A percentile compares a stretch with the other conserved stretches of the same genome.
These are phyloP conservation scores for Paraphaeosphaeria minitans DNA, from an alignment of 2,329 filamentous ascomycete species.

Conservation along the genomic window DNA sequence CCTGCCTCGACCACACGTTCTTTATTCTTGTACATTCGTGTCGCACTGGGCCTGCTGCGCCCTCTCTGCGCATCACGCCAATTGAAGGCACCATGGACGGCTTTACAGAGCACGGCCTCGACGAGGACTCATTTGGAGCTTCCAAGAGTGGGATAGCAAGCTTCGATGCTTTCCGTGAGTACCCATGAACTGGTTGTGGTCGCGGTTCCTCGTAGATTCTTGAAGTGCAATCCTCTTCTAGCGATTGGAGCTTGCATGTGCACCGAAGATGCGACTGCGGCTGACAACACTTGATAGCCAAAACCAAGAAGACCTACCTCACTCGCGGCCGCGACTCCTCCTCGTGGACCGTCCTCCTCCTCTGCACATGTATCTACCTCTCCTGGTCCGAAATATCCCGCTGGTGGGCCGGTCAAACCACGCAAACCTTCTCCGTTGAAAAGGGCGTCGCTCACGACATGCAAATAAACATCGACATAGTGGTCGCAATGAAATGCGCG, in stretches of 20 bases:
- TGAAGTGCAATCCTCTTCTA: neutral
- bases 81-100: constrained; percentile 69
- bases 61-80: constrained; percentile 25
- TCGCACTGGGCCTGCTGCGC: constrained; percentile 35
- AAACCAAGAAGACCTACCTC: constrained; percentile 93
- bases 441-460: constrained; percentile 85
- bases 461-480: constrained; percentile 95
- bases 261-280: neutral
- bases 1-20: constrained; percentile 5
- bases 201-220: neutral
- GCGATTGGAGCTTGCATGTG: neutral
- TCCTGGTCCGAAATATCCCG: constrained; percentile 76
- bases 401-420: constrained; percentile 85
- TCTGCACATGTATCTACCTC: constrained; percentile 74
- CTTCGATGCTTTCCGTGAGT: constrained; percentile 96
- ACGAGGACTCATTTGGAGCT: constrained; percentile 81
- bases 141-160: constrained; percentile 70
- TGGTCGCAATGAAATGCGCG: constrained; percentile 83
- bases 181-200: constrained; percentile 5
- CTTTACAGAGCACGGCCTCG: constrained; percentile 68
- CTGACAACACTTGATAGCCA: constrained; percentile 64
- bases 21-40: constrained; percentile 12
- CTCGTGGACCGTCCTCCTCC: constrained; percentile 88
- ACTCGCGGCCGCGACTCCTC: constrained; percentile 83
- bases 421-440: constrained; percentile 91